Conservation (phyloP, 2,329 filamentous ascomycete genomes). For the Aureobasidium melanogenum region DNA sequence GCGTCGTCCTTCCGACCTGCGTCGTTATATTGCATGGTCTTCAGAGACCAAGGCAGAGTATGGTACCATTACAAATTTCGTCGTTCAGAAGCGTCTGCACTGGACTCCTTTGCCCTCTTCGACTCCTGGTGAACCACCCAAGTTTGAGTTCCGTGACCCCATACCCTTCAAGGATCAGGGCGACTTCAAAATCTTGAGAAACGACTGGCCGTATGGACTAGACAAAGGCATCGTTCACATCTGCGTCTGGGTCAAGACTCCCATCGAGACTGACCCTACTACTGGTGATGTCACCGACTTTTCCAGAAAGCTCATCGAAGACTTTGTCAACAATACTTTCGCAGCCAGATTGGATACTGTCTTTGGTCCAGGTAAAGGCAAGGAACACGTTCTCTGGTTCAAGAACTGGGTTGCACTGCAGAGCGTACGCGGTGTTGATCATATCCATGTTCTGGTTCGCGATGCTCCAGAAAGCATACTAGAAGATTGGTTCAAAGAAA, state of each 20-base stretch:
- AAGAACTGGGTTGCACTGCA: conserved; percentile 56
- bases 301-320: conserved; percentile 39
- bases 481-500: conserved; percentile 19
- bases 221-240: conserved; percentile 47
- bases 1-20: conserved; percentile 50
- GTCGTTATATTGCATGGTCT: conserved; percentile 53
- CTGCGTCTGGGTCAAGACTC: conserved; percentile 48
- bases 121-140: conserved; percentile 16
- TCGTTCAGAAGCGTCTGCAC: conserved; percentile 45
- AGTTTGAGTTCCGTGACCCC: conserved; percentile 36
- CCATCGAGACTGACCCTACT: conserved; percentile 36
- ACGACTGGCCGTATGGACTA: conserved; percentile 58
- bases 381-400: conserved; percentile 51
- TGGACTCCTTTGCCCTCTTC: conserved; percentile 35
- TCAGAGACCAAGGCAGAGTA: conserved; percentile 45
- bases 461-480: conserved; percentile 34
- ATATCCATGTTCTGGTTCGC: conserved; percentile 47
- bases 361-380: conserved; percentile 20
- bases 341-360: conserved; percentile 30
- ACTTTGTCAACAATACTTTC: conserved; percentile 44
- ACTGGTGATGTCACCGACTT: conserved; percentile 44
- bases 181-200: conserved; percentile 50
- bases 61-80: conserved; percentile 48
- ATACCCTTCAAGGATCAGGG: conserved; percentile 44
- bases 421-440: conserved; percentile 50